A percentile compares a stretch with the other conserved stretches of the same genome.
phyloP scores from a whole-genome alignment of 805 yeast genomes.

The Dipodascus albidus region DNA sequence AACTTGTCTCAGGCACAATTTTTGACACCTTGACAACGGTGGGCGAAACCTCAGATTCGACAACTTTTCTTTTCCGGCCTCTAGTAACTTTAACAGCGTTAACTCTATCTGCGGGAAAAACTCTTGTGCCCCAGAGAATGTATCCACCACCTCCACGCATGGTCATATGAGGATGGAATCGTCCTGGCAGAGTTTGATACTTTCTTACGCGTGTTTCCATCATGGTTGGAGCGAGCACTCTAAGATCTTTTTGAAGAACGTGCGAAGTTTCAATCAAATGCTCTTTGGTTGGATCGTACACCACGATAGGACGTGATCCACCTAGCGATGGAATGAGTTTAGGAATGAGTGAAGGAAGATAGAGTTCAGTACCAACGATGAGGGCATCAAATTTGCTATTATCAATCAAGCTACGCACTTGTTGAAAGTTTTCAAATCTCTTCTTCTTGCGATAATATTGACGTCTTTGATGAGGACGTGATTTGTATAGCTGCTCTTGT shows the following conservation, averaged over 20 bases:
- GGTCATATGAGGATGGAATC: constrained; percentile 91
- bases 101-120: constrained; percentile 40
- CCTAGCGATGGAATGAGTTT: constrained; percentile 50
- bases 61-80: not conserved
- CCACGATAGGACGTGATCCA: constrained; percentile 80
- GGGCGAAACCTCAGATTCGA: constrained; percentile 6
- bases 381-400: constrained; percentile 61
- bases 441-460: constrained; percentile 58
- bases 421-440: constrained; percentile 31
- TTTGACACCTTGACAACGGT: not conserved
- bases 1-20: no score
- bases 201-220: constrained; percentile 73
- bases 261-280: constrained; percentile 63
- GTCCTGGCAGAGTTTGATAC: constrained; percentile 87
- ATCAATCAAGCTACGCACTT: constrained; percentile 34
- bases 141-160: constrained; percentile 89
- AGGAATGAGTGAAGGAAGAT: constrained; percentile 54
- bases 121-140: constrained; percentile 65
- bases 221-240: constrained; percentile 73
- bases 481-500: constrained; percentile 39
- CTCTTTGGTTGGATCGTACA: constrained; percentile 77
- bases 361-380: constrained; percentile 60
- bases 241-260: constrained; percentile 49
- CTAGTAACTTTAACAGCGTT: constrained; percentile 13
- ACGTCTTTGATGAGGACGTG: constrained; percentile 49